Conservation (phyloP, 225 moss, liverwort and hornwort genomes). For the Anthoceros angustus region DNA sequence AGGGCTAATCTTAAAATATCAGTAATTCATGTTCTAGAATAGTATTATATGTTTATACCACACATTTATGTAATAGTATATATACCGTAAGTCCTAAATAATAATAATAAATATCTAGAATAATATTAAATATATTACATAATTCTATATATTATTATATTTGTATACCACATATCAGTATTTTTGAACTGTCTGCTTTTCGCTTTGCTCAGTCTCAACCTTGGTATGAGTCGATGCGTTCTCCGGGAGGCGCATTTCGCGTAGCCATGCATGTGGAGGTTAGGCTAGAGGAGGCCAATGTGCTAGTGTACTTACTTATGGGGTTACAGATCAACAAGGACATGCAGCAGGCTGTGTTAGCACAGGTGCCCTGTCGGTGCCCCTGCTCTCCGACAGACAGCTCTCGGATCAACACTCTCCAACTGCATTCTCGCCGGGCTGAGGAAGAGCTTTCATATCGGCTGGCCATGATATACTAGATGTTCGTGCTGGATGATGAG, state of each 20-base stretch:
- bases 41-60: no score
- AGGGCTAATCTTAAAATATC: no score
- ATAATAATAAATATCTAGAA: no score
- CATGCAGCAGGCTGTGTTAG: conserved; percentile 19
- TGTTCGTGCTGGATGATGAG: background rate
- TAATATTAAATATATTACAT: no score
- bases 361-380: conserved; percentile 9
- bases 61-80: no score
- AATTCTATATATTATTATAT: no score
- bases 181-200: no score
- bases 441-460: conserved; percentile 42
- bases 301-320: conserved; percentile 59
- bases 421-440: conserved; percentile 27
- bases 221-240: no score
- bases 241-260: conserved; percentile 30
- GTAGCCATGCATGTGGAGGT: conserved; percentile 45
- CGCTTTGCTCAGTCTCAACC: no score
- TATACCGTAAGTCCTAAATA: no score
- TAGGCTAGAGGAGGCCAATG: conserved; percentile 52
- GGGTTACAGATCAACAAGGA: conserved; percentile 45
- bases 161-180: no score
- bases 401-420: conserved; percentile 28
- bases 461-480: conserved; percentile 26
- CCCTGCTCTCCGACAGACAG: conserved; percentile 39
- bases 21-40: no score